A percentile compares a stretch with the other conserved stretches of the same genome.
Conservation (phyloP, 768 basidiomycete species). For the Tricholoma furcatifolium region DNA sequence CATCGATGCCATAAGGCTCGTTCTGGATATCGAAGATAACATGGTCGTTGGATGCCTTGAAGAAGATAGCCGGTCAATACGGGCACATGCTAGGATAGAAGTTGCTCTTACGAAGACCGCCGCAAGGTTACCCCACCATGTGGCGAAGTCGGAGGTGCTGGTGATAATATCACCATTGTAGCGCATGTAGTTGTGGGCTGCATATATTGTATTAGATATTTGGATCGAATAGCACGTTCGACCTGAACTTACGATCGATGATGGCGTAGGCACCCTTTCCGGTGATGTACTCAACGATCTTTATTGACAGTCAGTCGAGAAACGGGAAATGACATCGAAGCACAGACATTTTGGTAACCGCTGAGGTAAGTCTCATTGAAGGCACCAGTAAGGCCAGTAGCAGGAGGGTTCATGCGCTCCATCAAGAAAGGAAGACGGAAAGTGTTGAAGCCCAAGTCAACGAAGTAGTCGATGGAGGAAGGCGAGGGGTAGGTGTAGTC, state of each 20-base stretch:
- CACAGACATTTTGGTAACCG: conserved; percentile 43
- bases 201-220: neutral
- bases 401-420: conserved; percentile 54
- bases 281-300: conserved; percentile 63
- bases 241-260: conserved; percentile 49
- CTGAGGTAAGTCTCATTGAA: conserved; percentile 53
- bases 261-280: conserved; percentile 55
- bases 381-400: conserved; percentile 51
- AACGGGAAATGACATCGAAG: neutral
- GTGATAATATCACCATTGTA: conserved; percentile 54
- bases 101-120: conserved; percentile 45
- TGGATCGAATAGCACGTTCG: too few relatives aligned
- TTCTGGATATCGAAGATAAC: conserved; percentile 70
- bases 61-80: neutral
- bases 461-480: conserved; percentile 47
- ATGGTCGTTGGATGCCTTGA: conserved; percentile 42
- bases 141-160: conserved; percentile 44
- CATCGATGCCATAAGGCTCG: conserved; percentile 62
- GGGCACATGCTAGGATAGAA: neutral
- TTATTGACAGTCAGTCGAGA: neutral
- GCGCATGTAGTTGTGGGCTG: conserved; percentile 62
- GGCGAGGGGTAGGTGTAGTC: conserved; percentile 52
- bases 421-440: conserved; percentile 63
- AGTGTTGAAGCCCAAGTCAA: conserved; percentile 54
- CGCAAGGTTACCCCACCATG: conserved; percentile 56